Evolutionary conservation across 1,284 basidiomycete genomes (phyloP).

Genomic region (Ganoderma leucocontextum): DNA sequence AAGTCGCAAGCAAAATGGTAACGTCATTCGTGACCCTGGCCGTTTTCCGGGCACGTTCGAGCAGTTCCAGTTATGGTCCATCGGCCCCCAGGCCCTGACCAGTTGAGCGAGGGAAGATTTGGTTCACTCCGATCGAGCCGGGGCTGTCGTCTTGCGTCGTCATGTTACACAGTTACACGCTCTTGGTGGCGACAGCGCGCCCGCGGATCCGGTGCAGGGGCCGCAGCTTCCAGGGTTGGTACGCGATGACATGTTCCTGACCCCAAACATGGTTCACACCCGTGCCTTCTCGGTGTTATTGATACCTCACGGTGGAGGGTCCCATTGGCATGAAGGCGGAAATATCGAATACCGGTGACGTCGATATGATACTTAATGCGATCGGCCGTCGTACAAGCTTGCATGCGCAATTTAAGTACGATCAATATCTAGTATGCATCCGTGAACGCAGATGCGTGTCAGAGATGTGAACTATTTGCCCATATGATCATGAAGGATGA

Average conservation of each 20-base stretch:
- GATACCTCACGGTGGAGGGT: neutral
- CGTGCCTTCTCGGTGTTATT: neutral
- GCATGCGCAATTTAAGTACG: too few species aligned
- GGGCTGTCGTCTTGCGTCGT: neutral
- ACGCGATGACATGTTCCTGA: neutral
- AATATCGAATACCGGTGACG: too few species aligned
- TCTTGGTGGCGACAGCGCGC: slow-evolving; percentile 4
- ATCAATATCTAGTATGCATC: neutral
- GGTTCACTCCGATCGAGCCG: neutral
- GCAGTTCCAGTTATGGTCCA: neutral
- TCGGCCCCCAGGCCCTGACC: neutral
- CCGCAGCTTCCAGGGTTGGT: neutral
- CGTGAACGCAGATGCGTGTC: neutral
- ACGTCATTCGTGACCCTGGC: neutral
- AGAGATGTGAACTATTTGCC: neutral
- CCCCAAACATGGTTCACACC: neutral
- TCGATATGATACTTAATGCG: too few species aligned
- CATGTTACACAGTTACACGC: neutral
- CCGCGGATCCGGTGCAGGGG: neutral
- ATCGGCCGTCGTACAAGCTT: too few species aligned
- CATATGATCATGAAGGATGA: neutral
- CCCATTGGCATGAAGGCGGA: too few species aligned
- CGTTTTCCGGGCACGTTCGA: neutral
- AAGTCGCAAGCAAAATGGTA: neutral
- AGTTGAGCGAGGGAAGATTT: slow-evolving; percentile 1